These are phyloP conservation scores for Paramyrothecium sp. DNA, from an alignment of 2,329 filamentous ascomycete genomes.

Conservation along the genomic window DNA sequence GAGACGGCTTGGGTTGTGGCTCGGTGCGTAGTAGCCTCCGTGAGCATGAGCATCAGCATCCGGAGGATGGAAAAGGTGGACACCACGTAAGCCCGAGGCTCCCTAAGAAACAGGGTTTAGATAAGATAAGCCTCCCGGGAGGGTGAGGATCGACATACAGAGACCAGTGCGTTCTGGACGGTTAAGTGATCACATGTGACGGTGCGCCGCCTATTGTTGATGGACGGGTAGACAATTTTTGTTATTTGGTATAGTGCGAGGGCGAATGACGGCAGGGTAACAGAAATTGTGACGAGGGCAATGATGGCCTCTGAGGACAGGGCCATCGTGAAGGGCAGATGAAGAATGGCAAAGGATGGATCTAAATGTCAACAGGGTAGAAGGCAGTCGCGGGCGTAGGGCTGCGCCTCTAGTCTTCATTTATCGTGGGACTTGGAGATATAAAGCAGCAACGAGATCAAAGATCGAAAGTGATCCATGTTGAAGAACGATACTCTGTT, in stretches of 20 bases:
- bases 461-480: too few relatives aligned
- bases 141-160: background rate
- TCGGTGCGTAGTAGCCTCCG: background rate
- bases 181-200: background rate
- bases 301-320: background rate
- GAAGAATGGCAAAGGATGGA: background rate
- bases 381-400: too few relatives aligned
- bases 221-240: background rate
- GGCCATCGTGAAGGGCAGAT: background rate
- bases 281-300: background rate
- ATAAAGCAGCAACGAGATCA: too few relatives aligned
- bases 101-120: background rate
- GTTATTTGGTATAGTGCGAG: background rate
- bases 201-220: background rate
- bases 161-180: background rate
- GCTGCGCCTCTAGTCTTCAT: too few relatives aligned
- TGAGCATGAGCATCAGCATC: background rate
- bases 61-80: background rate
- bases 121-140: background rate
- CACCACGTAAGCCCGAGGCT: background rate
- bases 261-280: background rate
- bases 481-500: too few relatives aligned
- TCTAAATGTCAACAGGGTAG: background rate
- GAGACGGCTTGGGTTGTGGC: background rate
- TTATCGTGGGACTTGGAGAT: too few relatives aligned